Conservation (phyloP, 2,329 filamentous ascomycete genomes). For the Pyrenophora tritici-repentis region DNA sequence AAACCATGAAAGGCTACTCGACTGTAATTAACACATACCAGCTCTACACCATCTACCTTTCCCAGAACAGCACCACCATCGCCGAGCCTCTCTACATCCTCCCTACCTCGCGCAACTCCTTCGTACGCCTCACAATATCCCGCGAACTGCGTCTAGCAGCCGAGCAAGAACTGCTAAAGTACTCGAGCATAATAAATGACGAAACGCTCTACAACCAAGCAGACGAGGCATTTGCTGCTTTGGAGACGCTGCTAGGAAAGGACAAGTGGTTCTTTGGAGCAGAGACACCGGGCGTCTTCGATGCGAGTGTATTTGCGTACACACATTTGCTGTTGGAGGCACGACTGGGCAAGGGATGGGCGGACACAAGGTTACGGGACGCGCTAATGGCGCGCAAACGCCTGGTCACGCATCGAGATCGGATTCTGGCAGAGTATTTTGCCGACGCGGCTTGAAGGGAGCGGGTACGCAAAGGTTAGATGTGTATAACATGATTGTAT, state of each 20-base stretch:
- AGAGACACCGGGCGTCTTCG: conserved; percentile 71
- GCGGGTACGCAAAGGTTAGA: neutral
- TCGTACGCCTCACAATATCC: conserved; percentile 68
- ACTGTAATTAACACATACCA: conserved; percentile 22
- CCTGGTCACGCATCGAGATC: conserved; percentile 68
- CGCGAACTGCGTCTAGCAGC: conserved; percentile 75
- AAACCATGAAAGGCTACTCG: neutral
- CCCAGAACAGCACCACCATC: conserved; percentile 68
- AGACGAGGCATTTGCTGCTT: conserved; percentile 64
- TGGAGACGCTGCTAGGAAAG: conserved; percentile 63
- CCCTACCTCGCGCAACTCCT: conserved; percentile 61
- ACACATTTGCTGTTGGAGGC: conserved; percentile 77
- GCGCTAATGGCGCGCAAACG: conserved; percentile 63
- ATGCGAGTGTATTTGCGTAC: conserved; percentile 89
- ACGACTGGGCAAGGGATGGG: conserved; percentile 62
- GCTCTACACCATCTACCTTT: conserved; percentile 83
- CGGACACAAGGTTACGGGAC: conserved; percentile 63
- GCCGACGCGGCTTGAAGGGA: conserved; percentile 8
- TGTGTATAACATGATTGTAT: neutral
- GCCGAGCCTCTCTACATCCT: conserved; percentile 73
- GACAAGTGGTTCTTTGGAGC: conserved; percentile 66
- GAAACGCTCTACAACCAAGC: conserved; percentile 65
- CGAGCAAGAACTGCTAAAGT: conserved; percentile 71
- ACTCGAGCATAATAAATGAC: conserved; percentile 61
- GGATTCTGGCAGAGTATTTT: conserved; percentile 61